Base-by-base conservation (phyloP, 768 basidiomycete genomes). In the Hericium erinaceus region DNA sequence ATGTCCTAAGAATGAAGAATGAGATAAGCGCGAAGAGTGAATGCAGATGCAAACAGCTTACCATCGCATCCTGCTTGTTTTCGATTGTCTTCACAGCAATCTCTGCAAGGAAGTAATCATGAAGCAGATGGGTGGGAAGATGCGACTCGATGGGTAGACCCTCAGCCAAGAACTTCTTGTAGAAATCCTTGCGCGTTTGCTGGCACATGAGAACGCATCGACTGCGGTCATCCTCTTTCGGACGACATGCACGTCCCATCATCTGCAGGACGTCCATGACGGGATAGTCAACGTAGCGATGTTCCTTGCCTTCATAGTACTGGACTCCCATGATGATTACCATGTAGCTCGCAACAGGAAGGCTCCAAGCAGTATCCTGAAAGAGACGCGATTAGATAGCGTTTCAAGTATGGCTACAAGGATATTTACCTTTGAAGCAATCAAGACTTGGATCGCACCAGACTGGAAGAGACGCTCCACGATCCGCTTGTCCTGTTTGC, bases 281-380 rank as follows among this genome's bases (percentile, higher is more conserved):
- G 3, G 95, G 94, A 68, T 98, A 98, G 70, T 98, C 97, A 62
- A 95, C 80, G 64, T 99, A 99, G 48, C 97, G 89, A 67, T 98
- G 97, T 65, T 99, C 97, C 71, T 93, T 91, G 67, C 95, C 95
- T 70, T 98, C 95, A 64, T 89, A 98, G 58, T 73, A 87, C 67
- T 99, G 97, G 0, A 98, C 94, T n/a, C 95, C 95, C 95, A 98
- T 98, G 64, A 99, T 92, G 68, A 99, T 86, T 46, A 98, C 95
- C 92, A 98, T 97, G 71, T 97, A 95, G 58, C 91, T 86, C 0
- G 92, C 83, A 16, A 97, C 84, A 0, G 97, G 95, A 7, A 99
- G 76, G 66, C 85, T 92, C 97, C 97, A 99, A 0, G 94, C 92
- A 0, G 91, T 93, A 64, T 98, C 97, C 90, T 95, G 57, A 22